Evolutionary conservation across 108 stramenopile species (phyloP).

Genomic region (Aureococcus anophagefferens): DNA sequence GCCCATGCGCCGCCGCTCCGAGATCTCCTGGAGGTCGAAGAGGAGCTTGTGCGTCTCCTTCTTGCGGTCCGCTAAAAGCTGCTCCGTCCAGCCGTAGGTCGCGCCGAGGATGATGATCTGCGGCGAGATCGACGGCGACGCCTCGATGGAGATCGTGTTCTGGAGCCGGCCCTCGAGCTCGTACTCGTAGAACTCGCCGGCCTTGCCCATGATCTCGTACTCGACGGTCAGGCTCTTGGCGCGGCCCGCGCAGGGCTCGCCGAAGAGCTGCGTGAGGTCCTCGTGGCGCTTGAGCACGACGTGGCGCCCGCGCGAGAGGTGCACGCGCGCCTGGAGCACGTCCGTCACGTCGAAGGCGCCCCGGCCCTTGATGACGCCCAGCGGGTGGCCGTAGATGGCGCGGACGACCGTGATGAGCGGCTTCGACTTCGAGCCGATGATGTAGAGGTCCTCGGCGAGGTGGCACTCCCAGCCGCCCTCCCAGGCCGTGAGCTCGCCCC

Average conservation of each 20-base stretch:
- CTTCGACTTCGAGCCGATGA: constrained; percentile 1
- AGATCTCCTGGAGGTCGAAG: constrained; percentile 7
- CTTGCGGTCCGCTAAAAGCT: constrained; percentile 12
- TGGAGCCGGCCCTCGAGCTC: constrained; percentile 15
- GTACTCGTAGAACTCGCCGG: constrained; percentile 11
- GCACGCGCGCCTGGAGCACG: constrained; percentile 28
- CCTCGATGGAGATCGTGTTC: constrained; percentile 19
- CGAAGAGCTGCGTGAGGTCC: constrained; percentile 16
- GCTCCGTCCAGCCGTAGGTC: constrained; percentile 26
- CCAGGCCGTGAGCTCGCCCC: constrained; percentile 2
- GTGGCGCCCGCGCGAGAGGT: constrained; percentile 20
- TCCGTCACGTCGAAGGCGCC: constrained; percentile 35
- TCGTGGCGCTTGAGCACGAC: constrained; percentile 11
- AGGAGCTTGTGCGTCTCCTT: constrained; percentile 11
- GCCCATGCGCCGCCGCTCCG: constrained; percentile 17
- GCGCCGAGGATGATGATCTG: constrained; percentile 24
- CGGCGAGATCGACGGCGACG: constrained; percentile 22
- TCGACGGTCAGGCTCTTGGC: constrained; percentile 21
- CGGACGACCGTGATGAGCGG: constrained; percentile 17
- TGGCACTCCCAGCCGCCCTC: constrained; percentile 6
- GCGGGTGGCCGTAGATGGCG: constrained; percentile 24
- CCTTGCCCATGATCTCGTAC: constrained; percentile 28
- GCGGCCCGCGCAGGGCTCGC: constrained; percentile 28
- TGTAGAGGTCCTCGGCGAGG: constrained; percentile 7
- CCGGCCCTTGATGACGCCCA: constrained; percentile 17